Conservation (phyloP, 2,329 filamentous ascomycete species). For the Ascochyta koolunga region DNA sequence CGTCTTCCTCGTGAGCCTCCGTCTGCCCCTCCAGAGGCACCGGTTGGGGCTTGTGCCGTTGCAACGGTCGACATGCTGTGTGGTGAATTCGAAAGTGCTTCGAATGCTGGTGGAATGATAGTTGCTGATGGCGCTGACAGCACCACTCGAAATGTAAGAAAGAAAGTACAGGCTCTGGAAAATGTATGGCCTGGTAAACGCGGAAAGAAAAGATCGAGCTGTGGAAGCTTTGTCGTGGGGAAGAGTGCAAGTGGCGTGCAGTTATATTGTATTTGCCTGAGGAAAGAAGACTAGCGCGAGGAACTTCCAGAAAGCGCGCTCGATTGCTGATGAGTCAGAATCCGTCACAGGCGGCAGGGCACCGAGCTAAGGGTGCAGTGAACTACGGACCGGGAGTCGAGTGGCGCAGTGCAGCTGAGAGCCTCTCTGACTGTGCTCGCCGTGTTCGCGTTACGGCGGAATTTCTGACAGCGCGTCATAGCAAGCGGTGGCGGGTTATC, state of each 20-base stretch:
- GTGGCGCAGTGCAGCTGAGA: constrained; percentile 18
- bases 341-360: constrained; percentile 15
- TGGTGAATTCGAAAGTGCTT: constrained; percentile 1
- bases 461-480: constrained; percentile 38
- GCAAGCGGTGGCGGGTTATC: constrained; percentile 8
- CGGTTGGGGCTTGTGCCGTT: constrained; percentile 17
- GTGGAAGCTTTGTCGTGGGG: constrained; percentile 10
- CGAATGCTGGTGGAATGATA: constrained; percentile 1
- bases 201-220: constrained; percentile 17
- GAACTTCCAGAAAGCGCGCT: constrained; percentile 4
- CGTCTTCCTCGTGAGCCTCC: constrained; percentile 28
- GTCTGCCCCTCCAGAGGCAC: constrained; percentile 20
- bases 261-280: constrained; percentile 11
- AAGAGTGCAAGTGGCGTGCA: constrained; percentile 26
- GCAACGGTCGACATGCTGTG: constrained; percentile 32
- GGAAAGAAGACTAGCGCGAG: constrained; percentile 10
- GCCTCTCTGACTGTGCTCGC: constrained; percentile 8
- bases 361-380: constrained; percentile 4
- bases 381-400: constrained; percentile 3
- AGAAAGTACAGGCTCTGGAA: constrained; percentile 30
- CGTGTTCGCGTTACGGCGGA: constrained; percentile 15
- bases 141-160: constrained; percentile 1
- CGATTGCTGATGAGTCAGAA: constrained; percentile 20
- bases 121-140: background rate
- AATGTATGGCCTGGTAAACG: constrained; percentile 41